phyloP scores from a whole-genome alignment of 176 grass and related monocot species.

The Aegilops bicornis region DNA sequence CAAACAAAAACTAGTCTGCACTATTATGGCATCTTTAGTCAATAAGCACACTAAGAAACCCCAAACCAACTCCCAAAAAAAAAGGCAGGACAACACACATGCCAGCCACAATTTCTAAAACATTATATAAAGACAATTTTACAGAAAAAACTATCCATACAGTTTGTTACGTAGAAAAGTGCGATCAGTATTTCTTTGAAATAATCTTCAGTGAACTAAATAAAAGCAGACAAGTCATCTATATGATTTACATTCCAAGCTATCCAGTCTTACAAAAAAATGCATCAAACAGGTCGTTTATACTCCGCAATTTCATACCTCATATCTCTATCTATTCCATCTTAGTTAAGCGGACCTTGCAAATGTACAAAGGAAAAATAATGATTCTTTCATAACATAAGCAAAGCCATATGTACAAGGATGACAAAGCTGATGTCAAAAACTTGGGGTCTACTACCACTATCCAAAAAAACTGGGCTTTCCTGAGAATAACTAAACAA shows the following conservation, averaged over 20 bases:
- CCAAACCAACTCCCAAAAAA: neutral
- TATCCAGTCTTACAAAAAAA: neutral
- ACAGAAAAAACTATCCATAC: neutral
- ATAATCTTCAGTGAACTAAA: neutral
- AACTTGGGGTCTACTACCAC: neutral
- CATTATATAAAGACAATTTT: neutral
- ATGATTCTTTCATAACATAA: neutral
- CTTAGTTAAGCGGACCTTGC: neutral
- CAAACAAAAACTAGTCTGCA: slow-evolving; percentile 1
- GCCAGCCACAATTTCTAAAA: neutral
- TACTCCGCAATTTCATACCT: neutral
- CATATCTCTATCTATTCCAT: neutral
- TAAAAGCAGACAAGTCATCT: neutral
- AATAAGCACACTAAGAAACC: neutral
- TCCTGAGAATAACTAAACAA: neutral
- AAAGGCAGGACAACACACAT: neutral
- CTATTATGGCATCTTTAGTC: neutral
- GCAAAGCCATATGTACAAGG: neutral
- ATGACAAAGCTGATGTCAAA: neutral
- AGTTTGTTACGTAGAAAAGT: neutral
- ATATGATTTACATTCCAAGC: neutral
- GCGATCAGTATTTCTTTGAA: neutral
- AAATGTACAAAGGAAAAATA: neutral
- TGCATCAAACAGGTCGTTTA: neutral
- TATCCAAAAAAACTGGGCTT: neutral